A percentile compares a stretch with the other conserved stretches of the same genome.
phyloP scores from a whole-genome alignment of 2,329 filamentous ascomycete species.

The Thelonectria olida region DNA sequence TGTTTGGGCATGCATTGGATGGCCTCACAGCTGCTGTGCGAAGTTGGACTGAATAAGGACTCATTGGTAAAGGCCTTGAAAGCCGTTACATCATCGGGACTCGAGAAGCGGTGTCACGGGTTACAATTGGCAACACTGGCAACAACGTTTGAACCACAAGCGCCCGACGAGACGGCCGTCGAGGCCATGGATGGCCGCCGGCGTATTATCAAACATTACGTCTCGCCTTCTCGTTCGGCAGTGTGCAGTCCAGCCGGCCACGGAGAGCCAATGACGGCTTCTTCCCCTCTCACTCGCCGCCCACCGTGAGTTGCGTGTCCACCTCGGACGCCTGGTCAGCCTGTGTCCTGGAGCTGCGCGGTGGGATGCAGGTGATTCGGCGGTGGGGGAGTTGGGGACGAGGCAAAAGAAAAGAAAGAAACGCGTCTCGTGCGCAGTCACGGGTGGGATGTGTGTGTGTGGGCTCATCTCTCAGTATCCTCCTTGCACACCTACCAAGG shows the following conservation, averaged over 20 bases:
- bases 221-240: not conserved
- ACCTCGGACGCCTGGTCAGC: constrained; percentile 23
- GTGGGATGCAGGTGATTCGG: constrained; percentile 37
- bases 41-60: not conserved
- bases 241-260: not conserved
- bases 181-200: not conserved
- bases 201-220: not conserved
- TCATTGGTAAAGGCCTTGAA: not conserved
- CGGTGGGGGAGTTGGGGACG: constrained; percentile 12
- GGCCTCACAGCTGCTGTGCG: constrained; percentile 27
- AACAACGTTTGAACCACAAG: not conserved
- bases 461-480: not conserved
- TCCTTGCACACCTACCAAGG: not conserved
- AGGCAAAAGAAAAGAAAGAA: not conserved
- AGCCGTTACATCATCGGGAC: not conserved
- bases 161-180: not conserved
- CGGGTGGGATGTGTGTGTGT: constrained; percentile 20
- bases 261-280: constrained; percentile 18
- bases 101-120: not conserved
- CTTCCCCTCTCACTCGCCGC: constrained; percentile 8
- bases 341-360: constrained; percentile 26
- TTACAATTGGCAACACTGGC: not conserved
- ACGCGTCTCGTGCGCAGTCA: constrained; percentile 38
- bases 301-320: constrained; percentile 3
- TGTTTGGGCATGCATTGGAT: constrained; percentile 24